Evolutionary conservation across 2,329 filamentous ascomycete species (phyloP).

Genomic region (Bipolaris victoriae): DNA sequence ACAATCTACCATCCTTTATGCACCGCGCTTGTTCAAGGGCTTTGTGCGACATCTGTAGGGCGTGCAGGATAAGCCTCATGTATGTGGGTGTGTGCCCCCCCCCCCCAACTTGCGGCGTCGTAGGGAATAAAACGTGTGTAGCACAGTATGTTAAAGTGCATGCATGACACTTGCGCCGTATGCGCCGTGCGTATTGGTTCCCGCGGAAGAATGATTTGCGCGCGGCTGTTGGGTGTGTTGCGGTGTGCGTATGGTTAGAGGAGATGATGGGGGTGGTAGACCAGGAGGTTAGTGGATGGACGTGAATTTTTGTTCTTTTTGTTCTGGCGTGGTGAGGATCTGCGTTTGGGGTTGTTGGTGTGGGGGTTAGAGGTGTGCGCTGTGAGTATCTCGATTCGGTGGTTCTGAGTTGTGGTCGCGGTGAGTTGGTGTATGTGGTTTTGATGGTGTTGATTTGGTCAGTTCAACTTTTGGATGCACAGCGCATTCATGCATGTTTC

Average conservation of each 20-base stretch:
- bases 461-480: background rate
- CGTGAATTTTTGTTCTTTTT: no score
- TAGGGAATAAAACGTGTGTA: no score
- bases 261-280: background rate
- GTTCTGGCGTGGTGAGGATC: background rate
- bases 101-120: background rate
- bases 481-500: background rate
- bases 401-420: no score
- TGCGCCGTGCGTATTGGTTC: no score
- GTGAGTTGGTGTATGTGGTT: background rate
- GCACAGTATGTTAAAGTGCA: no score
- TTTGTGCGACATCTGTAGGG: no score
- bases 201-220: no score
- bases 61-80: no score
- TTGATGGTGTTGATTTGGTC: background rate
- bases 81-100: background rate
- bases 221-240: no score
- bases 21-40: no score
- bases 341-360: background rate
- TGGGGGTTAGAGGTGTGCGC: background rate
- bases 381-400: background rate
- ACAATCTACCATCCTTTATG: no score
- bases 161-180: no score
- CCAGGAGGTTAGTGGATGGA: background rate
- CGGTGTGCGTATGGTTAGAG: background rate